Evolutionary conservation across 176 grass and related monocot species (phyloP).

Genomic region (Eleusine coracana): DNA sequence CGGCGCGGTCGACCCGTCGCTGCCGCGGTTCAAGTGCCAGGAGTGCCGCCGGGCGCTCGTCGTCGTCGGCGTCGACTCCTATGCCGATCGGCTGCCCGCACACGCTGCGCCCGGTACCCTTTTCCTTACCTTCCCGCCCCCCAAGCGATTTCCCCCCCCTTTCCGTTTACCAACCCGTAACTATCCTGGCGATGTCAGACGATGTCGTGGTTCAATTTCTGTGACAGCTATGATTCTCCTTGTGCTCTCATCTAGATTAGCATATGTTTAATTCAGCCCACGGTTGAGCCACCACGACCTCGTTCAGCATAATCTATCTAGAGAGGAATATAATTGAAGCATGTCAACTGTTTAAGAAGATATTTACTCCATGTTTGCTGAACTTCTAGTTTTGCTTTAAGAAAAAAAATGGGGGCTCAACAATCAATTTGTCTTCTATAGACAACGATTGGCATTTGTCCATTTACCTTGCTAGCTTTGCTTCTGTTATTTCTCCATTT

Average conservation of each 20-base stretch:
- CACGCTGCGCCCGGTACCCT: conserved; percentile 45
- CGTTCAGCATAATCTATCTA: not conserved
- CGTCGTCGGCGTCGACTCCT: conserved; percentile 82
- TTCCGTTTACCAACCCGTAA: not conserved
- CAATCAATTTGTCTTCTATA: not conserved
- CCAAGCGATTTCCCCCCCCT: conserved; percentile 27
- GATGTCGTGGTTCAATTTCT: not conserved
- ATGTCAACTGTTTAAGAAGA: too few relatives aligned
- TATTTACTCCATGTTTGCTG: not conserved
- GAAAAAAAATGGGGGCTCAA: not conserved
- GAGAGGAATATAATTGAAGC: not conserved
- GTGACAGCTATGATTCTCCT: not conserved
- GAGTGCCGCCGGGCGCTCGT: conserved; percentile 82
- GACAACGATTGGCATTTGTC: not conserved
- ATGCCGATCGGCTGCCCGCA: conserved; percentile 67
- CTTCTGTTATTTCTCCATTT: not conserved
- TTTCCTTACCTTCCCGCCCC: not conserved
- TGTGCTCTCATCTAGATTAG: too few relatives aligned
- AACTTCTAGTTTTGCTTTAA: not conserved
- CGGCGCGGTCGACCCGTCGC: conserved; percentile 56
- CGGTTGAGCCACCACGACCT: not conserved
- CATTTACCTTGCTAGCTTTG: conserved; percentile 15
- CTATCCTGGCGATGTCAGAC: not conserved
- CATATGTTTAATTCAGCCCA: not conserved
- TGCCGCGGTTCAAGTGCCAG: conserved; percentile 89